Percentiles rank a stretch among this genome's conserved stretches.
Evolutionary conservation across 78 protist genomes (phyloP).

Genomic region (Dictyostelium purpureum): DNA sequence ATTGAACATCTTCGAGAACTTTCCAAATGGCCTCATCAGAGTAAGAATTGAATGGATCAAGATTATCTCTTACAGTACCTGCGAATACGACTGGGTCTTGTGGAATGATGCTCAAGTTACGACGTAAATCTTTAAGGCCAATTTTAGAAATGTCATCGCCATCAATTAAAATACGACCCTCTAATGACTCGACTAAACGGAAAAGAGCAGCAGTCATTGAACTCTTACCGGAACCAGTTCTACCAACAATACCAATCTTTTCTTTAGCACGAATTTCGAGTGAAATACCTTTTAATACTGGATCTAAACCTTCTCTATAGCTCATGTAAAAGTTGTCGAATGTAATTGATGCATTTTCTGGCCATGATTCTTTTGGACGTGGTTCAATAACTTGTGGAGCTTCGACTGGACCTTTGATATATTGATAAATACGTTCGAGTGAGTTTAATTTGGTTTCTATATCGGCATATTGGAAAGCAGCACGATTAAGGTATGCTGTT

Average conservation of each 20-base stretch:
- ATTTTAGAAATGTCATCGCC: conserved; percentile 64
- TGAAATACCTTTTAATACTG: conserved; percentile 78
- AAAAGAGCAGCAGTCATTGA: conserved; percentile 86
- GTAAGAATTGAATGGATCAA: conserved; percentile 89
- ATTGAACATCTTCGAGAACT: conserved; percentile 53
- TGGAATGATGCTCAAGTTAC: conserved; percentile 87
- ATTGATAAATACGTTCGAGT: conserved; percentile 87
- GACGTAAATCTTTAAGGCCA: conserved; percentile 80
- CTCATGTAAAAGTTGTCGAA: conserved; percentile 70
- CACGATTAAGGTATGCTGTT: conserved; percentile 37
- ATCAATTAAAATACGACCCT: conserved; percentile 87
- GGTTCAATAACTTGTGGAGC: background rate
- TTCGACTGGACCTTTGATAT: conserved; percentile 22
- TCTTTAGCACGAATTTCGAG: conserved; percentile 75
- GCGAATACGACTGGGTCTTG: conserved; percentile 91
- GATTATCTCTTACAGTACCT: conserved; percentile 91
- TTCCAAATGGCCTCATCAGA: conserved; percentile 84
- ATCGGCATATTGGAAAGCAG: background rate
- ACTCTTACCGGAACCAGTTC: conserved; percentile 97
- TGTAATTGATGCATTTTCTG: conserved; percentile 42
- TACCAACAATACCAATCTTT: conserved; percentile 96
- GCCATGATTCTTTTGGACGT: conserved; percentile 50
- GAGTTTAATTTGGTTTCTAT: conserved; percentile 86
- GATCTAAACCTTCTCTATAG: conserved; percentile 87
- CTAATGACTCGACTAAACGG: conserved; percentile 84